These are phyloP conservation scores for Fusarium lyarnte DNA, from an alignment of 2,329 filamentous ascomycete genomes.

Conservation along the genomic window DNA sequence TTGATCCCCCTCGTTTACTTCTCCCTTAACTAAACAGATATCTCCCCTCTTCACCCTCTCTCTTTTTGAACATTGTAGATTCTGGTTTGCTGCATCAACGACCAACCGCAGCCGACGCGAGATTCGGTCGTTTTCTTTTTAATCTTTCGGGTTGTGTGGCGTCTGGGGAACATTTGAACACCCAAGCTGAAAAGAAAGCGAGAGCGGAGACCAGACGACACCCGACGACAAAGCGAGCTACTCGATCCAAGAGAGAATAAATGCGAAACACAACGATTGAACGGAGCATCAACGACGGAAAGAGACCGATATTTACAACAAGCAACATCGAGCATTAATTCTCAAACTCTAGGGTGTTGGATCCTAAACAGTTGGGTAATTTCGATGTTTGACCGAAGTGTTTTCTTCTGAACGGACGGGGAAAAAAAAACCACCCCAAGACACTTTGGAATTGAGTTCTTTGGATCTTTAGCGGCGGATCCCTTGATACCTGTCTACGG, in stretches of 20 bases:
- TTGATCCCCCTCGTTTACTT: slow-evolving; percentile 23
- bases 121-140: slow-evolving; percentile 7
- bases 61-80: slow-evolving; percentile 4
- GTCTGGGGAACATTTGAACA: slow-evolving; percentile 10
- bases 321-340: slow-evolving; percentile 16
- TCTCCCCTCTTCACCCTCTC: slow-evolving; percentile 14
- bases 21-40: slow-evolving; percentile 21
- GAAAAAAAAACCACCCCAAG: not conserved
- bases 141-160: slow-evolving; percentile 13
- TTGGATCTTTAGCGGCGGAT: slow-evolving; percentile 6
- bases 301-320: not conserved
- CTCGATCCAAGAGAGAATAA: slow-evolving; percentile 5
- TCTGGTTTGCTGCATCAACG: slow-evolving; percentile 7
- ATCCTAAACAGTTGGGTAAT: slow-evolving; percentile 19
- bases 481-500: not conserved
- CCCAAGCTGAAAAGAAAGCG: slow-evolving; percentile 14
- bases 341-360: slow-evolving; percentile 4
- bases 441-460: slow-evolving; percentile 9
- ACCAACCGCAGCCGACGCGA: slow-evolving; percentile 1
- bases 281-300: slow-evolving; percentile 14
- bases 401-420: slow-evolving; percentile 16
- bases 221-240: slow-evolving; percentile 7
- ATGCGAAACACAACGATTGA: slow-evolving; percentile 16
- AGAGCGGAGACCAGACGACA: slow-evolving; percentile 25
- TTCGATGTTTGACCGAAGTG: slow-evolving; percentile 14